Percentiles rank a stretch among this genome's conserved stretches.
Evolutionary conservation across 371 early-diverging fungal genomes (phyloP).

Genomic region (Mucor plumbeus): DNA sequence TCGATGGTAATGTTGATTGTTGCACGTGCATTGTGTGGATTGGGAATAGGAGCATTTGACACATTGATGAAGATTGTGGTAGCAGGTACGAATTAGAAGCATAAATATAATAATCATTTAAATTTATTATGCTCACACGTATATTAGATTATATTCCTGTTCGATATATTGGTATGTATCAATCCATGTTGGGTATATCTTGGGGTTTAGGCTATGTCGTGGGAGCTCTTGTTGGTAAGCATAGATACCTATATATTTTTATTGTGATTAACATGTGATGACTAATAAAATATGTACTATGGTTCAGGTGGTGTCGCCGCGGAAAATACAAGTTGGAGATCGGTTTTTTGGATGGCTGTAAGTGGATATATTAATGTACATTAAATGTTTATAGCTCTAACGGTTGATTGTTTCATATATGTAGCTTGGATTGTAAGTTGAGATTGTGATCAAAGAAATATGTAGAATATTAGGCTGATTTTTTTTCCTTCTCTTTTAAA

Average conservation of each 20-base stretch:
- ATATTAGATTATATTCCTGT: constrained; percentile 55
- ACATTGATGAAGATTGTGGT: constrained; percentile 73
- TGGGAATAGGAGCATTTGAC: constrained; percentile 75
- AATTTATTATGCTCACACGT: neutral
- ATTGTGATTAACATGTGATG: neutral
- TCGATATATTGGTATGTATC: constrained; percentile 62
- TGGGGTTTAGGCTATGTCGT: constrained; percentile 64
- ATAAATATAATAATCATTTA: neutral
- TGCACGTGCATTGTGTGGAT: constrained; percentile 70
- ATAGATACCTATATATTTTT: neutral
- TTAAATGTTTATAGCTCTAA: neutral
- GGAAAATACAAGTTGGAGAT: constrained; percentile 39
- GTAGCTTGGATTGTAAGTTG: constrained; percentile 44
- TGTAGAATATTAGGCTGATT: neutral
- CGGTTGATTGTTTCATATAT: neutral
- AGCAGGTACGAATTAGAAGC: constrained; percentile 49
- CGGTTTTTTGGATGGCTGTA: constrained; percentile 51
- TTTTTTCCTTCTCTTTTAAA: neutral
- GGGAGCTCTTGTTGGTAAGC: constrained; percentile 60
- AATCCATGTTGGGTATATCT: constrained; percentile 54
- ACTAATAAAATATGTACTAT: neutral
- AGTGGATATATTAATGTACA: constrained; percentile 10
- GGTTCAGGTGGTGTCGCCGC: constrained; percentile 40
- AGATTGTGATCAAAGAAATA: neutral
- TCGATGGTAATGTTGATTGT: constrained; percentile 70